A percentile compares a stretch with the other conserved stretches of the same genome.
phyloP scores from a whole-genome alignment of 176 grass and related monocot genomes.

The Lolium rigidum region DNA sequence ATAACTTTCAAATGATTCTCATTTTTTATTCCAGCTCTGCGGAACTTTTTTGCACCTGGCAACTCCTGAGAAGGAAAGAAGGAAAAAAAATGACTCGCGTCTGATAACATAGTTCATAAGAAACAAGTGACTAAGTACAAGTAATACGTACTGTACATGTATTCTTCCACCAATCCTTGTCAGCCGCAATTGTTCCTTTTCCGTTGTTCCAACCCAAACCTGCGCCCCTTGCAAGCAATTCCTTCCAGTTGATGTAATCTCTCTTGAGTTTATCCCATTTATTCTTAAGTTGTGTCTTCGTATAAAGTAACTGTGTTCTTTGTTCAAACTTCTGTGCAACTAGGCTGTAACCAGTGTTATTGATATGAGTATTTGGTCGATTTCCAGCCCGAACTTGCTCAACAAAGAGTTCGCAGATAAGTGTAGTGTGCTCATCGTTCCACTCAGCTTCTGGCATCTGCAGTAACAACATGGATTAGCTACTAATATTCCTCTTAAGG shows the following conservation, averaged over 20 bases:
- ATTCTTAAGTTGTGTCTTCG: constrained; percentile 51
- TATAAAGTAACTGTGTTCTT: constrained; percentile 44
- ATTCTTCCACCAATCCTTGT: constrained; percentile 57
- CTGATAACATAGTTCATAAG: neutral
- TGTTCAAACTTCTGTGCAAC: constrained; percentile 42
- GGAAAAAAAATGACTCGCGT: neutral
- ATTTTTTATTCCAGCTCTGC: constrained; percentile 33
- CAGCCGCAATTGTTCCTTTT: constrained; percentile 43
- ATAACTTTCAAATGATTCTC: constrained; percentile 46
- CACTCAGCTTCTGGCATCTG: constrained; percentile 57
- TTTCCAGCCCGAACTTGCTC: constrained; percentile 50
- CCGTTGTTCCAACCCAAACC: constrained; percentile 47
- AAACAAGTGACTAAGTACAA: neutral
- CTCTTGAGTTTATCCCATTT: constrained; percentile 55
- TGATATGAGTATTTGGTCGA: constrained; percentile 51
- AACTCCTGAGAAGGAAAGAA: constrained; percentile 44
- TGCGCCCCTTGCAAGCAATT: constrained; percentile 25
- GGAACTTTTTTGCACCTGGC: constrained; percentile 47
- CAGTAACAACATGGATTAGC: constrained; percentile 8
- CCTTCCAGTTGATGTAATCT: constrained; percentile 46
- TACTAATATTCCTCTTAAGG: neutral
- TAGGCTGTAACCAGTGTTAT: constrained; percentile 46
- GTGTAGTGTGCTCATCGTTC: constrained; percentile 51
- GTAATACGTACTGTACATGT: constrained; percentile 45
- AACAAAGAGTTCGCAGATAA: constrained; percentile 50